A percentile compares a stretch with the other conserved stretches of the same genome.
phyloP scores from a whole-genome alignment of 2,329 filamentous ascomycete genomes.

The Elsinoe perseae region DNA sequence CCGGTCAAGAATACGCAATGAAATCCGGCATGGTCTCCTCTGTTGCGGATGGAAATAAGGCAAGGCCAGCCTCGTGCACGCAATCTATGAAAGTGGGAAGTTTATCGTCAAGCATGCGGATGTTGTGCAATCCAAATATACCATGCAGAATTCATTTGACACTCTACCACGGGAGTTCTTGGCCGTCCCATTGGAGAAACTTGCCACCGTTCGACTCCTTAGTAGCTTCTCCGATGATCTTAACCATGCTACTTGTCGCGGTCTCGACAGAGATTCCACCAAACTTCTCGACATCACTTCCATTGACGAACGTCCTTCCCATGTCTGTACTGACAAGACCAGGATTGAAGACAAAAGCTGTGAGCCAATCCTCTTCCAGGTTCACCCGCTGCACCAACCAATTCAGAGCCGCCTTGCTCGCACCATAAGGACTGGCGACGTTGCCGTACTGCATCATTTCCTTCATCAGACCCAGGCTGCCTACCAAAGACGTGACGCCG shows the following conservation, averaged over 20 bases:
- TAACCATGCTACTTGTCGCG: not conserved
- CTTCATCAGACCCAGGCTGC: slow-evolving; percentile 10
- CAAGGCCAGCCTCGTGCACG: too few species aligned
- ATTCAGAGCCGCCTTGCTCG: slow-evolving; percentile 38
- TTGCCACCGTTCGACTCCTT: slow-evolving; percentile 3
- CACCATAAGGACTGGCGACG: slow-evolving; percentile 37
- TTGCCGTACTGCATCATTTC: slow-evolving; percentile 18
- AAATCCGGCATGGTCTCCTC: too few species aligned
- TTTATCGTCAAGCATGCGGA: too few species aligned
- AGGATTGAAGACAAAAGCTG: slow-evolving; percentile 27
- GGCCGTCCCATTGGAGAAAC: not conserved
- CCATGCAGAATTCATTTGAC: too few species aligned
- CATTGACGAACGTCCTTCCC: not conserved
- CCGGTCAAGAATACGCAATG: too few species aligned
- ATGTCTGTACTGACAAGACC: slow-evolving; percentile 20
- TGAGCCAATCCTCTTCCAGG: slow-evolving; percentile 28
- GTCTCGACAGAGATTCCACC: not conserved
- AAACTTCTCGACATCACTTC: not conserved
- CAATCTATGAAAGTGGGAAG: too few species aligned
- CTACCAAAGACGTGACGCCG: slow-evolving; percentile 25
- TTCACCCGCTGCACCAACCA: slow-evolving; percentile 33
- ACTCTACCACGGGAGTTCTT: slow-evolving; percentile 5
- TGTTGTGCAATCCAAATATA: not conserved
- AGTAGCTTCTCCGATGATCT: not conserved
- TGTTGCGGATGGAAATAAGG: too few species aligned